Evolutionary conservation across 2,329 filamentous ascomycete genomes (phyloP), one percentile per base, ranked within the genome.

Genomic region (Acrocalymma vagum): DNA sequence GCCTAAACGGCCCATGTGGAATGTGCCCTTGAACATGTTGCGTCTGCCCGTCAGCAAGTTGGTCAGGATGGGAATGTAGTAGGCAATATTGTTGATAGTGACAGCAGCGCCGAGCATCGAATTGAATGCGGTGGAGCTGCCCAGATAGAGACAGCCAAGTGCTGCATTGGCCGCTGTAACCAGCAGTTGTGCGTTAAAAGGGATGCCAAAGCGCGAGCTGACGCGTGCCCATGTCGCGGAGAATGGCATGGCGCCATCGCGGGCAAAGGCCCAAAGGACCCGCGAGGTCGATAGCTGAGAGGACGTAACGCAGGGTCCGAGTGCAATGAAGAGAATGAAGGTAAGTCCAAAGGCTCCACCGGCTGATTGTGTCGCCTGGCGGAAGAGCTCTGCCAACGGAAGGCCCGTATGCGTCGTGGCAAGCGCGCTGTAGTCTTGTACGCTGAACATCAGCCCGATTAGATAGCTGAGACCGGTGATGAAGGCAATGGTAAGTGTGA

Each of bases 401-500:
- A 77, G 65, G 1, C 70, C 70, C 6, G 73, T 77, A 6, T 63
- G 38, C 1, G 47, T 65, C n/a, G 48, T 48, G 37, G 72, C 65
- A 1, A 81, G 65, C 1, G 66, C 68, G 26, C 67, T 56, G 33
- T 77, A 77, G 51, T 79, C 72, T 29, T 76, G 74, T 30, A 79
- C 73, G 1, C 71, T 75, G 52, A 78, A 81, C 70, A 81, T 79
- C 33, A 81, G 72, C 6, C 70, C 67, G 18, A 81, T 68, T 2
- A 78, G 65, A 51, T 78, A 80, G n/a, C 71, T 66, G 9, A 79
- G 53, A 4, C 75, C 74, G 0, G 78, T 81, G 30, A 70, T 55
- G 37, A 81, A 79, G 5, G 76, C 78, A 33, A 80, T 79, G 7
- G 47, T 60, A 10, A 81, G 66, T 0, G 77, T 78, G n/a, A 71